Base-by-base conservation (phyloP, 2,329 filamentous ascomycete genomes). In the Ceratocystis cacaofunesta region DNA sequence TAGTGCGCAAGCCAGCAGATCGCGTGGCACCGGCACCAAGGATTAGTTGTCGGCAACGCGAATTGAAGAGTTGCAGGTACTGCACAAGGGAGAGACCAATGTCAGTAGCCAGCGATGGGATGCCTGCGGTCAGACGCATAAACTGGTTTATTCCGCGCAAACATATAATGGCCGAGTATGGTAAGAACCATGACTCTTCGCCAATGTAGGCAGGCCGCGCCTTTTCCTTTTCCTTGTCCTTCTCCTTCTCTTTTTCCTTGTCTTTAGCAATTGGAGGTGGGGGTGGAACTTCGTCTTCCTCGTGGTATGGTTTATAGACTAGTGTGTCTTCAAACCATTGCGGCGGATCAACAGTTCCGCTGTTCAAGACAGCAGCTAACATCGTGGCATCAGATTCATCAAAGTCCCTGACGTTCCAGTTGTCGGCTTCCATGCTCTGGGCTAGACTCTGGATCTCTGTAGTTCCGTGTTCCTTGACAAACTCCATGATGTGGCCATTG, bases 21-120 rank as follows among this genome's bases (percentile, higher is more conserved):
- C 85, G 82, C 4, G 90, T 96, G 3, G 94, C 94, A 3, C 94
- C 94, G 1, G 94, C 94, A 0, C 94, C 94, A 5, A 99, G 85
- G 69, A 99, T 96, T 66, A 99, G 82, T 73, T 99, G 94, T n/a
- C 89, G 95, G 66, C 92, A 92, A 22, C 94, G 87, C 1, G 91
- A 96, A 74, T 99, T 96, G 80, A 97, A 99, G 3, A 95, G 81
- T 69, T 94, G 89, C 15, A 97, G 80, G 72, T 95, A 95, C 25
- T 94, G 87, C 52, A 96, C 79, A 10, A 99, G 82, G 0, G 86
- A 87, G 2, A 83, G 79, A 0, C 90, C 88, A 64, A 96, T 86
- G 67, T 96, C 91, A 1, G 86, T 80, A 0, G 90, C 89, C 84
- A 96, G 92, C 68, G 88, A 92, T 1, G 94, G 92, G 66, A 97